Base-by-base conservation (phyloP, 106 monocot species). In the Amphibolis antarctica region DNA sequence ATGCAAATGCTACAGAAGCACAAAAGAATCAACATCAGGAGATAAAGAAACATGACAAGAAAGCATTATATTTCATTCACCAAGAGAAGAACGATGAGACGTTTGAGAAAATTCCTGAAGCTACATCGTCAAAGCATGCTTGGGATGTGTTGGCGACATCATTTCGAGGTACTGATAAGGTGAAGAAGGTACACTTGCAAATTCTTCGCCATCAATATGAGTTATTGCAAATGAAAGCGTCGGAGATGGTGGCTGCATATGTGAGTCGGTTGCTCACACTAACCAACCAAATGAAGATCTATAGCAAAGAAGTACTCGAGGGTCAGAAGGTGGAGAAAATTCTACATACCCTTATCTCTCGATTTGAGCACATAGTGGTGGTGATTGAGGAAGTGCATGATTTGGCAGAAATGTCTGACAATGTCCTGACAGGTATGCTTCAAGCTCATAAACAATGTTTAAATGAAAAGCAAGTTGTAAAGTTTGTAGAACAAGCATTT, bases 121-220 rank as follows among this genome's bases (percentile, higher is more conserved):
- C 59, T 5, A 58, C 1, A 0, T 65, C 13, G 11, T 12, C 65
- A 0, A 73, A 73, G 17, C 21, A 64, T 55, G 72, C 56, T 24
- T 65, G 44, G 64, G 26, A 29, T 1, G 50, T 15, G 3, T n/a
- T 72, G 12, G 28, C 54, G 10, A 43, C 55, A 1, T 42, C 54
- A 12, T 60, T 67, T 10, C 7, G 60, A 49, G 66, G 51, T 6
- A 3, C 10, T 3, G 5, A 4, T 10, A 43, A 53, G 17, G 36
- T 67, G 18, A 60, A 23, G 20, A 21, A 9, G 0, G 24, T 68
- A 45, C 58, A 53, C n/a, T 24, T 68, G 0, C 44, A 68, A 30
- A n/a, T 61, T 13, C 42, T 68, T 4, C 1, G 74, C 0, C 18
- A 18, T 9, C 42, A 68, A 5, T 75, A 67, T 68, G 46, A 75